Evolutionary conservation across 2,329 filamentous ascomycete species (phyloP).

Genomic region (Fusarium humuli): DNA sequence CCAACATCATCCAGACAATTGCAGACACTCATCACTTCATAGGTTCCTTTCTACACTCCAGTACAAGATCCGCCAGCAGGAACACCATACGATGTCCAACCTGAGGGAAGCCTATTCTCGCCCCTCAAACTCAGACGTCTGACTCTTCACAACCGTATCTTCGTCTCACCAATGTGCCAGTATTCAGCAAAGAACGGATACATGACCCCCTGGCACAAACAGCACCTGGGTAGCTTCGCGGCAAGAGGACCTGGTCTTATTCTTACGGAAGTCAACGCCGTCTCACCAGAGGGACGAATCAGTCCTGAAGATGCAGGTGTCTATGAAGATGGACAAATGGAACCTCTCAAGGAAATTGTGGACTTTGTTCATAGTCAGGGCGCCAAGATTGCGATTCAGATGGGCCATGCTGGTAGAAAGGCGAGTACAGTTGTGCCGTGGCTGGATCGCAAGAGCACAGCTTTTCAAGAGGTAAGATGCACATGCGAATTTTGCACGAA

Average conservation of each 20-base stretch:
- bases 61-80: constrained; percentile 43
- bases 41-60: constrained; percentile 45
- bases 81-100: constrained; percentile 42
- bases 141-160: constrained; percentile 59
- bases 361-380: constrained; percentile 72
- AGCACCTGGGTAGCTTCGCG: constrained; percentile 55
- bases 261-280: constrained; percentile 75
- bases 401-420: constrained; percentile 75
- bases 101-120: constrained; percentile 53
- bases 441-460: constrained; percentile 42
- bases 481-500: rapidly evolving
- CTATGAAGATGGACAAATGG: constrained; percentile 78
- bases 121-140: constrained; percentile 58
- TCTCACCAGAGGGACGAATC: constrained; percentile 75
- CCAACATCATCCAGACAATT: background rate
- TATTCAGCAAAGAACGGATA: constrained; percentile 55
- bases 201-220: constrained; percentile 57
- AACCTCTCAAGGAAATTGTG: constrained; percentile 65
- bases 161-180: constrained; percentile 54
- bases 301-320: constrained; percentile 76
- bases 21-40: background rate
- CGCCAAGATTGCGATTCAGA: constrained; percentile 74
- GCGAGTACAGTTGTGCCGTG: constrained; percentile 53
- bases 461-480: constrained; percentile 37
- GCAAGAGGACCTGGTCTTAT: constrained; percentile 65